Conservation (phyloP, 1,139 yeast species). For the Pichia sorboxylosa region DNA sequence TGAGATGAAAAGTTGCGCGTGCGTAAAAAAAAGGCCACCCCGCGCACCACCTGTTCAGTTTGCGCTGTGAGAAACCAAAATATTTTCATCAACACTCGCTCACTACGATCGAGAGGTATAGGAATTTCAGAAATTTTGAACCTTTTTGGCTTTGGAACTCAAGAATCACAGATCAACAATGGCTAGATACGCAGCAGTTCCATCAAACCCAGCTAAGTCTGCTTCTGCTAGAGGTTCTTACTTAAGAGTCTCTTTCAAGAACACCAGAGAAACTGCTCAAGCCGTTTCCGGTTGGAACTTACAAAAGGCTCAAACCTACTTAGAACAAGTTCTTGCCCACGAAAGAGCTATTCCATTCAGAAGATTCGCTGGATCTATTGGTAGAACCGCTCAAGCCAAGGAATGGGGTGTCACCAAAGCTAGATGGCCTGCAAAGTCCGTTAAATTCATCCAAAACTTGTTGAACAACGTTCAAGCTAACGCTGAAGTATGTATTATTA, state of each 20-base stretch:
- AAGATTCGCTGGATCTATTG: conserved; percentile 92
- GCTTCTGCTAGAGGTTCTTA: conserved; percentile 99
- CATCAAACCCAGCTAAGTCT: conserved; percentile 99
- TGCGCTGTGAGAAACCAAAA: no score
- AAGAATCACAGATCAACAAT: conserved; percentile 27
- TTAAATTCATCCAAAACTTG: conserved; percentile 88
- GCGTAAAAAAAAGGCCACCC: no score
- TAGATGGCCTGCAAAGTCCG: conserved; percentile 99
- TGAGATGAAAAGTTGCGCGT: no score
- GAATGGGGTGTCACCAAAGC: conserved; percentile 99
- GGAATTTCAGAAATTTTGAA: no score
- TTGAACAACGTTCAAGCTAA: conserved; percentile 96
- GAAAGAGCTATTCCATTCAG: conserved; percentile 99
- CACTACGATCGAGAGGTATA: no score
- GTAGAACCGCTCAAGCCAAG: conserved; percentile 99
- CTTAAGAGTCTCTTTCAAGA: conserved; percentile 99
- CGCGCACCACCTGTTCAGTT: no score
- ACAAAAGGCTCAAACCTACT: conserved; percentile 91
- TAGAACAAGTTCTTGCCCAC: conserved; percentile 93
- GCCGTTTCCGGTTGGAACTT: conserved; percentile 98
- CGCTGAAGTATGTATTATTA: conserved; percentile 58
- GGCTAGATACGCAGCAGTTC: conserved; percentile 97
- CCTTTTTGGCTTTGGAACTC: no score
- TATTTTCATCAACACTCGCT: no score
- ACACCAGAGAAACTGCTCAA: conserved; percentile 99